Conservation (phyloP, 805 yeast genomes). For the Candida argentea region DNA sequence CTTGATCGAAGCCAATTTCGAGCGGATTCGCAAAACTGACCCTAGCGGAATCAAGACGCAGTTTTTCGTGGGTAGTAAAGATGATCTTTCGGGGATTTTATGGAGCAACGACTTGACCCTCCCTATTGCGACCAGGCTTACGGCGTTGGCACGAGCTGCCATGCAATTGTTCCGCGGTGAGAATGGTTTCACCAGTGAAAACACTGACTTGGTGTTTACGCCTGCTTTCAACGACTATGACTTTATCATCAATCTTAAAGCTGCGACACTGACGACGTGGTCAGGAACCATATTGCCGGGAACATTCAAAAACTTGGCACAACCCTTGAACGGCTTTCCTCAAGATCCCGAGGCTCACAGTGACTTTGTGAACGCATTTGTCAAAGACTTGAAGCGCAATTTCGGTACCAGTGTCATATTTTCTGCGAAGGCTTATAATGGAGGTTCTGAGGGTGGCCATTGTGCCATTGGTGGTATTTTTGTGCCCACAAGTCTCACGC, state of each 20-base stretch:
- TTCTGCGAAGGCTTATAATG: slow-evolving; percentile 48
- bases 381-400: slow-evolving; percentile 48
- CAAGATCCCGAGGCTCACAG: slow-evolving; percentile 36
- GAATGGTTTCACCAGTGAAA: slow-evolving; percentile 27
- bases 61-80: slow-evolving; percentile 71
- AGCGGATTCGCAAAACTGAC: slow-evolving; percentile 61
- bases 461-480: slow-evolving; percentile 74
- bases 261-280: slow-evolving; percentile 30
- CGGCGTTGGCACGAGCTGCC: slow-evolving; percentile 78
- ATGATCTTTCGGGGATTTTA: slow-evolving; percentile 76
- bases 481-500: slow-evolving; percentile 51
- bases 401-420: slow-evolving; percentile 63
- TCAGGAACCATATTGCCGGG: slow-evolving; percentile 48
- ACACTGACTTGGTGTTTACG: slow-evolving; percentile 52
- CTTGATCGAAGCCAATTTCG: slow-evolving; percentile 52
- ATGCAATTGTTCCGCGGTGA: slow-evolving; percentile 39
- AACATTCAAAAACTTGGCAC: slow-evolving; percentile 53
- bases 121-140: slow-evolving; percentile 80
- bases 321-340: slow-evolving; percentile 32
- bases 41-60: slow-evolving; percentile 76
- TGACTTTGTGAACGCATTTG: slow-evolving; percentile 55
- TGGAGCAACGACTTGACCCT: slow-evolving; percentile 61
- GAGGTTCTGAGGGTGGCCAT: slow-evolving; percentile 43
- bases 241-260: slow-evolving; percentile 54
- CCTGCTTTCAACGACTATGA: slow-evolving; percentile 84